Percentiles rank a stretch among this genome's conserved stretches.
Evolutionary conservation across 306 rosid species (phyloP).

Genomic region (Vicia sativa): DNA sequence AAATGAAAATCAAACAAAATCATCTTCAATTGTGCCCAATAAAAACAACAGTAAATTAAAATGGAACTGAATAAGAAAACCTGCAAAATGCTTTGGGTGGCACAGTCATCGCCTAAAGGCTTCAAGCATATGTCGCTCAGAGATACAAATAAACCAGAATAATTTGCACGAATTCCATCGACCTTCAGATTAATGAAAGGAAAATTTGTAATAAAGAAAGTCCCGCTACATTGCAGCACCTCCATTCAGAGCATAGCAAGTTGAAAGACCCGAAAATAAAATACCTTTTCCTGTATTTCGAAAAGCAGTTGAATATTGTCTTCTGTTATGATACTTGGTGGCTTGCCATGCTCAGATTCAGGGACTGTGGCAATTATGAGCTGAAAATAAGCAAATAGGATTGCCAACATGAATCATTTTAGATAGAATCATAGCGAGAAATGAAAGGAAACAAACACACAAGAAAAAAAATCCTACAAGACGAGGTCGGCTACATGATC

Average conservation of each 20-base stretch:
- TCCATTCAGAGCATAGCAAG: slow-evolving; percentile 29
- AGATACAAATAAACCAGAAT: slow-evolving; percentile 70
- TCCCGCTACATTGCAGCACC: slow-evolving; percentile 8
- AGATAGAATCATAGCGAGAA: slow-evolving; percentile 29
- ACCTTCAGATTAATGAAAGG: slow-evolving; percentile 54
- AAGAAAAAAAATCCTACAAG: not conserved
- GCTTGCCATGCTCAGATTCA: slow-evolving; percentile 56
- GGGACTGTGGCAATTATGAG: slow-evolving; percentile 80
- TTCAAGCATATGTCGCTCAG: slow-evolving; percentile 87
- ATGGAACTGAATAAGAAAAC: slow-evolving; percentile 47
- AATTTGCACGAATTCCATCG: slow-evolving; percentile 74
- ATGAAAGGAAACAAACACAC: not conserved
- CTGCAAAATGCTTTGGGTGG: slow-evolving; percentile 96
- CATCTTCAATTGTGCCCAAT: slow-evolving; percentile 23
- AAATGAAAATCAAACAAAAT: slow-evolving; percentile 32
- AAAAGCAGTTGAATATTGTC: slow-evolving; percentile 88
- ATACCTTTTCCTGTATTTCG: slow-evolving; percentile 84
- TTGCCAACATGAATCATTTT: slow-evolving; percentile 27
- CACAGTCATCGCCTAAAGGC: slow-evolving; percentile 95
- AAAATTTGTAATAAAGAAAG: slow-evolving; percentile 33
- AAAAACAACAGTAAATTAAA: not conserved
- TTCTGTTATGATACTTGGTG: slow-evolving; percentile 79
- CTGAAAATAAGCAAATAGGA: slow-evolving; percentile 51
- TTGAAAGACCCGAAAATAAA: slow-evolving; percentile 36
- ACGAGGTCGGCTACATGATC: not conserved